Conservation (phyloP, 192 early-diverging fungal genomes). For the Radiomyces spectabilis region DNA sequence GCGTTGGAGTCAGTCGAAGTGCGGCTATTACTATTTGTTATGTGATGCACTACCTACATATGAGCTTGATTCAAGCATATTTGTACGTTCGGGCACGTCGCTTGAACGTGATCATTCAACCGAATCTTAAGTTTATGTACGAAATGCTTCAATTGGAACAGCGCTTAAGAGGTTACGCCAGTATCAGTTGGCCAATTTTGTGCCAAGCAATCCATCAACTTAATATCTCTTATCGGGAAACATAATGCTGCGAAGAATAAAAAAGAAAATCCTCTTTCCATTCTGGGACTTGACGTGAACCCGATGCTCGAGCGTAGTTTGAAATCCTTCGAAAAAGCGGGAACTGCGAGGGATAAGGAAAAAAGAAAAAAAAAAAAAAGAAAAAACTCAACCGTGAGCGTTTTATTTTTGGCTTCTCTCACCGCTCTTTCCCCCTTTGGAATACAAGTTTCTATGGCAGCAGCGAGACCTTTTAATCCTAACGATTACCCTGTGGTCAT, state of each 20-base stretch:
- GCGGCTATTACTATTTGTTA: conserved; percentile 53
- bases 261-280: too few relatives aligned
- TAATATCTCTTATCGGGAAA: too few relatives aligned
- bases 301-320: too few relatives aligned
- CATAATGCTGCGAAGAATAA: too few relatives aligned
- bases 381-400: too few relatives aligned
- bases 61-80: conserved; percentile 45
- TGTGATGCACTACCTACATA: conserved; percentile 42
- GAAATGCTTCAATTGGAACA: conserved; percentile 56
- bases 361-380: too few relatives aligned
- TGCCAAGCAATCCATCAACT: conserved; percentile 43
- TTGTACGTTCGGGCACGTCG: conserved; percentile 49
- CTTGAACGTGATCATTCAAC: conserved; percentile 58
- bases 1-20: conserved; percentile 50
- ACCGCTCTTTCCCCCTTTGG: too few relatives aligned
- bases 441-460: too few relatives aligned
- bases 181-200: conserved; percentile 40
- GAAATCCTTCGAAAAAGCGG: too few relatives aligned
- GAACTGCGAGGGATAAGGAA: too few relatives aligned
- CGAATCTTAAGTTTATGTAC: conserved; percentile 57
- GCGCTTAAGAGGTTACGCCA: conserved; percentile 26
- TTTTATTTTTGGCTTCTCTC: too few relatives aligned
- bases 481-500: conserved; percentile 29
- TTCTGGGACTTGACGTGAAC: too few relatives aligned
- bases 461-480: conserved; percentile 19